Base-by-base conservation (phyloP, 2,329 filamentous ascomycete species). In the Apiospora saccharicola region DNA sequence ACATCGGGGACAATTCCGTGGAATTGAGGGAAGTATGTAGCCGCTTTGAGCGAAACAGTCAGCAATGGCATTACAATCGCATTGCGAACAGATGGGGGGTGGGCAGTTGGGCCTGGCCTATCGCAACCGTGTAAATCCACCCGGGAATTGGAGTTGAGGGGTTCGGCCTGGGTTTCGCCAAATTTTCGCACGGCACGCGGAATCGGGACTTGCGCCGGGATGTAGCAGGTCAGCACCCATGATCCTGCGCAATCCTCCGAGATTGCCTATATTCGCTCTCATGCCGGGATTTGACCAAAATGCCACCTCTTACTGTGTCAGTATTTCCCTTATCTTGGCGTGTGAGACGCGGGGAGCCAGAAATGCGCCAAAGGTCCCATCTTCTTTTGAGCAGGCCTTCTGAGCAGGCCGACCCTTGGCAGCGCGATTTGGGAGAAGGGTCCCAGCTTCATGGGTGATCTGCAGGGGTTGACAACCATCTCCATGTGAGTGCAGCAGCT, bases 141-240 rank as follows among this genome's bases (percentile, higher is more conserved):
- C 46, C n/a, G n/a, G 47, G 14, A 51, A 51, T 51, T 51, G 47
- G n/a, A 37, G 37, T 37, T 64, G 57, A 64, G 57, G 57, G 57
- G 34, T n/a, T 37, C 26, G 53, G 16, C 30, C 53, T 22, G 16
- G 26, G 4, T 37, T 61, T 12, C 19, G 30, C 14, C 16, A 12
- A 22, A 2, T 47, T 47, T n/a, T 47, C 7, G 19, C 19, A n/a
- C 14, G 44, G 2, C 3, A 10, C 44, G 46, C 46, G 46, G 46
- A 49, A 22, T 22, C 22, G 46, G 46, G 10, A n/a, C 46, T 49
- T 22, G 7, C 3, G 22, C 46, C 46, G 46, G 46, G 46, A 26
- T 24, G 49, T 14, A n/a, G 24, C 49, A 26, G 49, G 49, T n/a
- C 49, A 51, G 12, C n/a, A 14, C 49, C n/a, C 10, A 10, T 12